phyloP scores from a whole-genome alignment of 371 early-diverging fungal species.

The Rhizopus stolonifer region DNA sequence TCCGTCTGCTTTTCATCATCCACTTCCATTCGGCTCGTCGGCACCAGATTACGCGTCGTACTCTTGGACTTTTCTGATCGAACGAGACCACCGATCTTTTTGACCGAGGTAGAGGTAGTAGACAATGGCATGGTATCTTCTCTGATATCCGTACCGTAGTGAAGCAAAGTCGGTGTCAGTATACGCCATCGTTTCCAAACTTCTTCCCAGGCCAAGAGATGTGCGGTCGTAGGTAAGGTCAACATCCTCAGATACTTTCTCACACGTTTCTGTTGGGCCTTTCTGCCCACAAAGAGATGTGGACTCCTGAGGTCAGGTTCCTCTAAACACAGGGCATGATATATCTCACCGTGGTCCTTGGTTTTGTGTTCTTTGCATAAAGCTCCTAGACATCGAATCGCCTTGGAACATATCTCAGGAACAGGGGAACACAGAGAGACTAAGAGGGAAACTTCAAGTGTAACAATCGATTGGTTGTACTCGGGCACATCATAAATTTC shows the following conservation, averaged over 20 bases:
- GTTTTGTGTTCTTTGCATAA: conserved; percentile 58
- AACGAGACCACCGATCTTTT: conserved; percentile 28
- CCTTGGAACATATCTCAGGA: conserved; percentile 62
- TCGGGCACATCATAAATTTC: conserved; percentile 58
- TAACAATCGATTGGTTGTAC: conserved; percentile 60
- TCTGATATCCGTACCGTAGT: conserved; percentile 18
- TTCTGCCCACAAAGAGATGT: conserved; percentile 56
- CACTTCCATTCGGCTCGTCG: conserved; percentile 19
- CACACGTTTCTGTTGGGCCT: conserved; percentile 76
- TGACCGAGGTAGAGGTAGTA: conserved; percentile 6
- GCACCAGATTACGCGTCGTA: conserved; percentile 11
- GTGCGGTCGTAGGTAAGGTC: conserved; percentile 66
- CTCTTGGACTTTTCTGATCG: conserved; percentile 15
- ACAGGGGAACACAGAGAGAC: conserved; percentile 72
- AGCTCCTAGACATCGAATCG: conserved; percentile 52
- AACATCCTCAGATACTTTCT: conserved; percentile 67
- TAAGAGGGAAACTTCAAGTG: conserved; percentile 73
- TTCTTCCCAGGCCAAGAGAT: conserved; percentile 83
- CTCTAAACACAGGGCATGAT: conserved; percentile 60
- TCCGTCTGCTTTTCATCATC: conserved; percentile 54
- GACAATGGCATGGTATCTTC: conserved; percentile 3
- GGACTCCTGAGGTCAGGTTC: conserved; percentile 24
- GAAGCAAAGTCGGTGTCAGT: conserved; percentile 32
- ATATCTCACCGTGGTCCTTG: conserved; percentile 68
- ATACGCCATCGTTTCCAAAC: conserved; percentile 77